These are phyloP conservation scores for Calycina herbarum DNA, from an alignment of 2,329 filamentous ascomycete genomes.

Conservation along the genomic window DNA sequence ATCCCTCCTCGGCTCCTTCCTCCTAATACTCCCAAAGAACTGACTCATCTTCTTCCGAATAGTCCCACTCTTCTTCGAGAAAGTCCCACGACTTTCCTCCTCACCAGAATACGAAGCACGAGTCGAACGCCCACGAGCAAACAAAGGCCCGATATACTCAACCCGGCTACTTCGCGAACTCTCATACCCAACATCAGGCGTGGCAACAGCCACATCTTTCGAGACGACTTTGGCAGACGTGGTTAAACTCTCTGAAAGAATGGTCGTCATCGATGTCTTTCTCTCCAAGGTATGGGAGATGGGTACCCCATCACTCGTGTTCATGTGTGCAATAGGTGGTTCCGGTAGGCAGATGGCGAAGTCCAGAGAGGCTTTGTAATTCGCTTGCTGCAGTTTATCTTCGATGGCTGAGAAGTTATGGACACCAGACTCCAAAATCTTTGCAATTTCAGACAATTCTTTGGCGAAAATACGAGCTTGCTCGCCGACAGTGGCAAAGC, in stretches of 20 bases:
- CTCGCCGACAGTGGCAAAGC: not conserved
- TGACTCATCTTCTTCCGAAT: slow-evolving; percentile 21
- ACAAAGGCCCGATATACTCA: slow-evolving; percentile 4
- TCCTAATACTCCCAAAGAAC: slow-evolving; percentile 16
- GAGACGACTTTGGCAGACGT: not conserved
- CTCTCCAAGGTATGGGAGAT: not conserved
- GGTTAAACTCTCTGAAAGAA: slow-evolving; percentile 6
- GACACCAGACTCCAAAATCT: slow-evolving; percentile 4
- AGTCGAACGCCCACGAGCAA: not conserved
- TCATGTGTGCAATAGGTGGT: not conserved
- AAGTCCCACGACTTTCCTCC: not conserved
- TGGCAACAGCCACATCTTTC: slow-evolving; percentile 8
- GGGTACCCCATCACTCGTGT: not conserved
- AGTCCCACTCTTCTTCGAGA: slow-evolving; percentile 1
- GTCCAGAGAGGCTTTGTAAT: not conserved
- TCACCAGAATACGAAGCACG: not conserved
- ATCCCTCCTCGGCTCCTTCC: slow-evolving; percentile 7
- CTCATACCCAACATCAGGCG: not conserved
- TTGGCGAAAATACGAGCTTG: not conserved
- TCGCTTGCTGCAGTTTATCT: not conserved
- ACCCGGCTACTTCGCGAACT: not conserved
- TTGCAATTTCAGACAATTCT: slow-evolving; percentile 7
- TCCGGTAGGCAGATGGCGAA: not conserved
- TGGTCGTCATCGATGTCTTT: slow-evolving; percentile 7
- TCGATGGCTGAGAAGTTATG: not conserved